Evolutionary conservation across 257 asterid genomes (phyloP).

Genomic region (Solanum paucissectum): DNA sequence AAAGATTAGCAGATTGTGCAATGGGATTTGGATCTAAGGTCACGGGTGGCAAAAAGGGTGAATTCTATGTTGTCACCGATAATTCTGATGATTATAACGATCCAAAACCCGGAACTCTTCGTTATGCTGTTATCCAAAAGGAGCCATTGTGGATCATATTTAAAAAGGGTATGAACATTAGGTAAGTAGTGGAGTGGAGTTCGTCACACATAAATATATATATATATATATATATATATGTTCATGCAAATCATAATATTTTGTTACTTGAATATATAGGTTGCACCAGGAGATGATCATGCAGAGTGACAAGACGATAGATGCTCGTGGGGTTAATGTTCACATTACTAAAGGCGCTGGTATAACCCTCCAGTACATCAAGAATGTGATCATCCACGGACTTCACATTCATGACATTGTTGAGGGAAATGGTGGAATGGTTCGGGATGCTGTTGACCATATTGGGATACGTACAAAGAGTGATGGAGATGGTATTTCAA

Average conservation of each 20-base stretch:
- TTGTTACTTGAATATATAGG: background rate
- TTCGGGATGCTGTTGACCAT: slow-evolving; percentile 42
- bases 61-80: slow-evolving; percentile 36
- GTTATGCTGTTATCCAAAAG: slow-evolving; percentile 54
- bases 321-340: slow-evolving; percentile 47
- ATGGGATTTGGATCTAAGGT: slow-evolving; percentile 52
- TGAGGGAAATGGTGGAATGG: slow-evolving; percentile 30
- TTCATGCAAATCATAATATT: background rate
- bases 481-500: slow-evolving; percentile 61
- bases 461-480: slow-evolving; percentile 30
- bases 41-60: slow-evolving; percentile 49
- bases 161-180: slow-evolving; percentile 29
- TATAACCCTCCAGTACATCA: slow-evolving; percentile 29
- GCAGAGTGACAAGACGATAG: slow-evolving; percentile 55
- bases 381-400: slow-evolving; percentile 50
- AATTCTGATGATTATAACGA: slow-evolving; percentile 31
- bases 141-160: slow-evolving; percentile 60
- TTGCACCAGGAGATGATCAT: slow-evolving; percentile 45
- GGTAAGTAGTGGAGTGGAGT: background rate
- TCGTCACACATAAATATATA: background rate
- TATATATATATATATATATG: too few species aligned
- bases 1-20: slow-evolving; percentile 47
- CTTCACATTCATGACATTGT: slow-evolving; percentile 28
- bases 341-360: slow-evolving; percentile 51
- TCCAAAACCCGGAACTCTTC: slow-evolving; percentile 59